These are phyloP conservation scores for Penicillium argentinense DNA, from an alignment of 495 filamentous ascomycete species.

Conservation along the genomic window DNA sequence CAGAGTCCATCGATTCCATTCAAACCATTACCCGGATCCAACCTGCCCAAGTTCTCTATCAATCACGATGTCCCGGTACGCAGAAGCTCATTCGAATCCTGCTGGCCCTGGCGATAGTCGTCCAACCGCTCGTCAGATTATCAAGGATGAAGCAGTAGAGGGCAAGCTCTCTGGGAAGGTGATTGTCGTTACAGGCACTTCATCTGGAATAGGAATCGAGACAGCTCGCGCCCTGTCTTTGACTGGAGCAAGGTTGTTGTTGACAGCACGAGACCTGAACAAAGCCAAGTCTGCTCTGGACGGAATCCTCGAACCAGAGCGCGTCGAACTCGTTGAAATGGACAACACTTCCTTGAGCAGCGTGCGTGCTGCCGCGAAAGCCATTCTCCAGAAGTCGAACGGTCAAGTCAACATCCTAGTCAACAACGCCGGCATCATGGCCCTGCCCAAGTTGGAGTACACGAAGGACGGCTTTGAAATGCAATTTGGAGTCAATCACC, in stretches of 20 bases:
- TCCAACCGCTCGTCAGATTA: conserved; percentile 53
- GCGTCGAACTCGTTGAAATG: conserved; percentile 32
- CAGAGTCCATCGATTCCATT: no score
- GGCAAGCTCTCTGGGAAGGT: conserved; percentile 40
- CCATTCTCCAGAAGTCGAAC: conserved; percentile 33
- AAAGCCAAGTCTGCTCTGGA: conserved; percentile 30
- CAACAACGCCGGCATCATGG: conserved; percentile 52
- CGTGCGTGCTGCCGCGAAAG: conserved; percentile 38
- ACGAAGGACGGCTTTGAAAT: conserved; percentile 46
- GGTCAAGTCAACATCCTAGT: conserved; percentile 45
- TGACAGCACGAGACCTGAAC: conserved; percentile 38
- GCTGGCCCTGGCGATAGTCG: conserved; percentile 54
- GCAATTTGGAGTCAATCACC: conserved; percentile 49
- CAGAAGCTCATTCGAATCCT: conserved; percentile 34
- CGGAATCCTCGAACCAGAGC: conserved; percentile 1
- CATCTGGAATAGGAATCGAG: conserved; percentile 52
- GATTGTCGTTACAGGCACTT: conserved; percentile 49
- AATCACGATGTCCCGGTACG: conserved; percentile 29
- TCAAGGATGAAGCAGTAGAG: conserved; percentile 46
- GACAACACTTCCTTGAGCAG: conserved; percentile 44
- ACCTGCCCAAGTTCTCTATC: no score
- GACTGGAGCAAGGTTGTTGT: conserved; percentile 49
- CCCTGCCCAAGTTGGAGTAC: conserved; percentile 30
- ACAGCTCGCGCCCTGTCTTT: conserved; percentile 43
- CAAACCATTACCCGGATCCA: no score